These are phyloP conservation scores for Firmiana major DNA, from an alignment of 345 rosid genomes.

Conservation along the genomic window DNA sequence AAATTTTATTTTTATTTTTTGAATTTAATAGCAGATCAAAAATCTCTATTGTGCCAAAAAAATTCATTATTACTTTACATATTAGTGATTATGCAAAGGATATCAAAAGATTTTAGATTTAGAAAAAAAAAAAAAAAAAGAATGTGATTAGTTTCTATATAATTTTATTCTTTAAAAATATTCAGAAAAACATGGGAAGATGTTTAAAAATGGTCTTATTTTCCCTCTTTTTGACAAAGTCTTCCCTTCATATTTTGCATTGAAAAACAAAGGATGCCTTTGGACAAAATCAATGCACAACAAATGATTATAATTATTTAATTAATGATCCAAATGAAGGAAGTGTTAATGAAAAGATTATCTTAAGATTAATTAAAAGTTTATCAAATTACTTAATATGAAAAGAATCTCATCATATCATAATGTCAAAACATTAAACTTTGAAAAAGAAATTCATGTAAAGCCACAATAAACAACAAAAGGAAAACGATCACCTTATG, in stretches of 20 bases:
- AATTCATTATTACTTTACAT: too few relatives aligned
- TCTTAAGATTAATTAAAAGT: neutral
- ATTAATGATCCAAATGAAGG: neutral
- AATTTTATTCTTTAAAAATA: neutral
- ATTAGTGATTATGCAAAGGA: neutral
- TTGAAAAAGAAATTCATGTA: neutral
- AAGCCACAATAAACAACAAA: neutral
- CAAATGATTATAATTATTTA: neutral
- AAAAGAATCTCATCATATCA: conserved; percentile 12
- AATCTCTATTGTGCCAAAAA: too few relatives aligned
- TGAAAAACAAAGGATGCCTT: neutral
- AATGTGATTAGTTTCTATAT: neutral
- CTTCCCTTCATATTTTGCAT: neutral
- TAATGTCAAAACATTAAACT: neutral
- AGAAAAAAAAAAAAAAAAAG: neutral
- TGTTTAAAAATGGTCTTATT: neutral
- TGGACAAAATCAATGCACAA: neutral
- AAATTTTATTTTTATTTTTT: too few relatives aligned
- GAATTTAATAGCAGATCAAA: too few relatives aligned
- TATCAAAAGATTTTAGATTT: neutral
- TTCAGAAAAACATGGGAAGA: neutral
- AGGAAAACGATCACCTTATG: neutral
- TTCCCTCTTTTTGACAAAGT: neutral
- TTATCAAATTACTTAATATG: neutral
- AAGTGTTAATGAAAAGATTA: neutral